These are phyloP conservation scores for Podaxis sp. DNA, from an alignment of 768 basidiomycete genomes.

Conservation along the genomic window DNA sequence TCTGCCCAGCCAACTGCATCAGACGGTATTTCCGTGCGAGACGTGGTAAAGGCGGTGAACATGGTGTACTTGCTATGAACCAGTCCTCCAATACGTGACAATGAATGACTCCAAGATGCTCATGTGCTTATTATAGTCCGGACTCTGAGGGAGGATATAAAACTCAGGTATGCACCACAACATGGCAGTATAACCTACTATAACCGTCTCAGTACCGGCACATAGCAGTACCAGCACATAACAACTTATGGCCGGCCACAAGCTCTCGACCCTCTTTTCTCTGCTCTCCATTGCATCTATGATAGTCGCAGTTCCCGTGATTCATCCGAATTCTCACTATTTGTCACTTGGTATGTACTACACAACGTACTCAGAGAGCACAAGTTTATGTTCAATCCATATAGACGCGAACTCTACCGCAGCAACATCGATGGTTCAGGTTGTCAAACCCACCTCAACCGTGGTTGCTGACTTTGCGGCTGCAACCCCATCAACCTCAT, in stretches of 20 bases:
- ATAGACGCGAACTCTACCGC: background rate
- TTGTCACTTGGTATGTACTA: background rate
- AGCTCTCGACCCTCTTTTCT: background rate
- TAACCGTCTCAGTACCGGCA: background rate
- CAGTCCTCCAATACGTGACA: background rate
- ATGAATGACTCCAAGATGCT: background rate
- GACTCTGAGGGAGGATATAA: background rate
- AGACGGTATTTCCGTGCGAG: background rate
- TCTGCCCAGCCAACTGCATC: background rate
- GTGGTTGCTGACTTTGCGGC: background rate
- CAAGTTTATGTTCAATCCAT: background rate
- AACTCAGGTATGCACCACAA: background rate
- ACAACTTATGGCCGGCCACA: background rate
- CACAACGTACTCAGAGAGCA: background rate
- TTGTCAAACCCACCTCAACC: background rate
- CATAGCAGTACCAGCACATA: background rate
- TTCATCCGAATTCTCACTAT: background rate
- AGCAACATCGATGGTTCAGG: background rate
- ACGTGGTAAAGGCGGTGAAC: background rate
- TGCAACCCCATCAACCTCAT: background rate
- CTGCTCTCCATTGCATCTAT: background rate
- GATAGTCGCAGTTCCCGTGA: background rate
- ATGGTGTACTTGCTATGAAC: background rate
- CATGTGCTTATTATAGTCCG: background rate
- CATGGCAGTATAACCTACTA: background rate